Conservation (phyloP, 768 basidiomycete genomes). For the Serendipita sp. region DNA sequence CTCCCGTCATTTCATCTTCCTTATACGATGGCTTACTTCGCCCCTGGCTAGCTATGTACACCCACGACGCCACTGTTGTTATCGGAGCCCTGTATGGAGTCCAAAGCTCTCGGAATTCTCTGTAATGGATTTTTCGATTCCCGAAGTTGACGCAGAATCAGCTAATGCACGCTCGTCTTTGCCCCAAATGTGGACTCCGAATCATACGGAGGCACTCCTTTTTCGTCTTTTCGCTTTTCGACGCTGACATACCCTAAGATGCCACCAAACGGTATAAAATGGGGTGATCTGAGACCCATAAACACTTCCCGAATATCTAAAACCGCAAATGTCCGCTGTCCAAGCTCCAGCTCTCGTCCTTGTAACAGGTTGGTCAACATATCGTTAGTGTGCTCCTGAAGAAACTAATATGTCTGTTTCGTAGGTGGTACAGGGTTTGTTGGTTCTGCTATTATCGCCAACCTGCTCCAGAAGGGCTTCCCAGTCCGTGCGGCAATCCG, state of each 20-base stretch:
- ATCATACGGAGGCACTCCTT: background rate
- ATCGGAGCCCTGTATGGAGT: background rate
- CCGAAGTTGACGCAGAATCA: background rate
- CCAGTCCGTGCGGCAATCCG: constrained; percentile 25
- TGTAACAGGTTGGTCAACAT: background rate
- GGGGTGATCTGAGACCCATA: background rate
- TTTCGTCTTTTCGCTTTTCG: too few relatives aligned
- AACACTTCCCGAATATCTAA: background rate
- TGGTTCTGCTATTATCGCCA: constrained; percentile 13
- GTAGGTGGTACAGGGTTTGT: too few relatives aligned
- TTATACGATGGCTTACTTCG: too few relatives aligned
- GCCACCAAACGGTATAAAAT: background rate
- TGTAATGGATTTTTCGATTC: background rate
- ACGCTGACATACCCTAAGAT: background rate
- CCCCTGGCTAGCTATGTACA: too few relatives aligned
- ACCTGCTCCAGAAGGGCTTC: constrained; percentile 18
- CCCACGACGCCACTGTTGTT: too few relatives aligned
- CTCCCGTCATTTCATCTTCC: too few relatives aligned
- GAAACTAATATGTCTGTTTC: too few relatives aligned
- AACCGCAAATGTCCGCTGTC: background rate
- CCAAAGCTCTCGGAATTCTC: too few relatives aligned
- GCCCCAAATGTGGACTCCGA: background rate
- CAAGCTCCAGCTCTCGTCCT: background rate
- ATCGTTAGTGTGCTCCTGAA: too few relatives aligned
- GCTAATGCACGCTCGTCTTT: background rate